These are phyloP conservation scores for Theobroma cacao DNA, from an alignment of 345 rosid species.

Conservation along the genomic window DNA sequence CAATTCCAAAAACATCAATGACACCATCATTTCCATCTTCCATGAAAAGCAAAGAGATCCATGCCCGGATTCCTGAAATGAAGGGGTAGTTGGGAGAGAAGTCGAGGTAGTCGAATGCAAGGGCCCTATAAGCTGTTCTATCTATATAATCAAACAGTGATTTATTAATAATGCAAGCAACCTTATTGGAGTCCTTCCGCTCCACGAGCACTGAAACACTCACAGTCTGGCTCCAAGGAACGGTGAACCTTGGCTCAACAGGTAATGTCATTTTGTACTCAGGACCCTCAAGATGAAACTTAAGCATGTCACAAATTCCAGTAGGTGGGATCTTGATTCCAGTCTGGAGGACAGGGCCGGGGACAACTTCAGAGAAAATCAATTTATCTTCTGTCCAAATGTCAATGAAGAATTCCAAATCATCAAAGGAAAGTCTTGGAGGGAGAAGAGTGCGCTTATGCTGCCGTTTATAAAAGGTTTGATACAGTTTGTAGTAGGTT, in stretches of 20 bases:
- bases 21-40: constrained; percentile 58
- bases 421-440: constrained; percentile 72
- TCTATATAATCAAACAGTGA: constrained; percentile 75
- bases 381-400: constrained; percentile 73
- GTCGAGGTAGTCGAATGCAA: constrained; percentile 81
- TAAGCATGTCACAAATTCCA: constrained; percentile 47
- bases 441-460: constrained; percentile 51
- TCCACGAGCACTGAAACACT: constrained; percentile 74
- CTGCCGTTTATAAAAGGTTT: constrained; percentile 56
- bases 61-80: constrained; percentile 66
- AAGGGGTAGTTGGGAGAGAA: constrained; percentile 84
- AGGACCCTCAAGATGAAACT: constrained; percentile 42
- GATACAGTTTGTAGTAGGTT: constrained; percentile 69
- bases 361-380: constrained; percentile 75
- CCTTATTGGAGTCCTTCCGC: constrained; percentile 65
- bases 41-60: constrained; percentile 82
- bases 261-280: constrained; percentile 80
- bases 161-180: constrained; percentile 66
- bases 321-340: constrained; percentile 57
- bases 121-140: constrained; percentile 56
- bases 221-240: constrained; percentile 51
- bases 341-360: constrained; percentile 51
- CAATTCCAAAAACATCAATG: constrained; percentile 52
- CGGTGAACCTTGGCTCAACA: constrained; percentile 63
- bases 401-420: constrained; percentile 78